Conservation (phyloP, 2,329 filamentous ascomycete genomes). For the Xylaria sp. region DNA sequence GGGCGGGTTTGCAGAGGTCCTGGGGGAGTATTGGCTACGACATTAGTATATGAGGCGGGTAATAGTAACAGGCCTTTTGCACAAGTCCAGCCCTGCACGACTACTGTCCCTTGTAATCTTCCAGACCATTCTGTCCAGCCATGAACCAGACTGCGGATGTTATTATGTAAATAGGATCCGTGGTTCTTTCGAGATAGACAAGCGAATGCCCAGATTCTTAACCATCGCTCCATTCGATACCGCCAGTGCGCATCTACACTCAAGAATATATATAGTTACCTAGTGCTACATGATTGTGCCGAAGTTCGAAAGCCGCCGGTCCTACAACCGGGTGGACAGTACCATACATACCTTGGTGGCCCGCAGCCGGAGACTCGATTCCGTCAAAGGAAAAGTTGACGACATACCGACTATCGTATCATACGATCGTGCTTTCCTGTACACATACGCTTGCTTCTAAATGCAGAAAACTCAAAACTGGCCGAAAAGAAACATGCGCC, state of each 20-base stretch:
- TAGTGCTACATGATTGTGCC: no score
- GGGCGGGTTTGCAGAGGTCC: background rate
- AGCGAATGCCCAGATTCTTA: no score
- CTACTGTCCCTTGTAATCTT: background rate
- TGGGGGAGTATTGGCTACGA: background rate
- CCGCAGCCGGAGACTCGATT: background rate
- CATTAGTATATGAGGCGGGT: slow-evolving; percentile 9
- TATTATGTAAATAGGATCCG: no score
- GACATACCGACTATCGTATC: background rate
- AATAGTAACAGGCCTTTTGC: background rate
- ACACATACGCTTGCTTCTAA: background rate
- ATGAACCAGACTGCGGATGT: no score
- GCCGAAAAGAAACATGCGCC: background rate
- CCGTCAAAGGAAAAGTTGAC: background rate
- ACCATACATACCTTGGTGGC: background rate
- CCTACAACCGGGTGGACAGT: background rate
- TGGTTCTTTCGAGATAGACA: no score
- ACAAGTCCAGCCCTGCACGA: background rate
- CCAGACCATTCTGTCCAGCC: background rate
- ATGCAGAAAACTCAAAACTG: background rate
- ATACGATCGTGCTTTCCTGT: slow-evolving; percentile 1
- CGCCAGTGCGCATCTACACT: background rate
- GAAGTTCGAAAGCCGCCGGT: background rate
- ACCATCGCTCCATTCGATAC: no score
- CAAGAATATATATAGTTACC: no score